These are phyloP conservation scores for Globisporangium apiculatum DNA, from an alignment of 352 stramenopile species.

Conservation along the genomic window DNA sequence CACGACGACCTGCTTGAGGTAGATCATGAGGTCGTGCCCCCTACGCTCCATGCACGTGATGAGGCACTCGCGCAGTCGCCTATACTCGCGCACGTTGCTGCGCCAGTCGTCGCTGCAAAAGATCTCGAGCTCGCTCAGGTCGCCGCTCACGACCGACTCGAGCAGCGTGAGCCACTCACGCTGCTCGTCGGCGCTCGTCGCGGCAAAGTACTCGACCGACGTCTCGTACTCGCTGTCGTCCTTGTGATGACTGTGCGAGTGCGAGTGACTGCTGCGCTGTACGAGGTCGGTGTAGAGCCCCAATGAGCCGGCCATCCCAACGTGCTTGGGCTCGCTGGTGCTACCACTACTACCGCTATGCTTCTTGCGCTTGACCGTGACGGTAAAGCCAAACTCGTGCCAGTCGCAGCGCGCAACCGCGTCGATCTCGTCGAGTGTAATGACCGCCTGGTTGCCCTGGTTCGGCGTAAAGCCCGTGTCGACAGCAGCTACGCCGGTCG, in stretches of 20 bases:
- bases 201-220: slow-evolving; percentile 72
- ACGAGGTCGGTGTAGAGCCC: slow-evolving; percentile 12
- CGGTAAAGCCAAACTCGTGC: slow-evolving; percentile 64
- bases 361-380: slow-evolving; percentile 50
- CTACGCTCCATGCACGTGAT: slow-evolving; percentile 82
- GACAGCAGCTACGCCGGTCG: slow-evolving; percentile 26
- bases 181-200: slow-evolving; percentile 52
- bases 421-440: slow-evolving; percentile 81
- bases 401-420: slow-evolving; percentile 60
- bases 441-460: slow-evolving; percentile 54
- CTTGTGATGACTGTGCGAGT: slow-evolving; percentile 5
- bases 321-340: slow-evolving; percentile 5
- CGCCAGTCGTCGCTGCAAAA: slow-evolving; percentile 87
- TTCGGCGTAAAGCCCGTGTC: slow-evolving; percentile 51
- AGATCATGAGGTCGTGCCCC: slow-evolving; percentile 74
- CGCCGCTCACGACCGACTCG: slow-evolving; percentile 68
- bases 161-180: slow-evolving; percentile 64
- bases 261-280: slow-evolving; percentile 2
- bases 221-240: slow-evolving; percentile 26
- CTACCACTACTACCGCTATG: slow-evolving; percentile 9
- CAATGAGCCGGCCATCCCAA: slow-evolving; percentile 4
- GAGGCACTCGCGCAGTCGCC: slow-evolving; percentile 61
- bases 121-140: slow-evolving; percentile 78
- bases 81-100: slow-evolving; percentile 83
- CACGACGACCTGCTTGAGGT: slow-evolving; percentile 72